A percentile compares a stretch with the other conserved stretches of the same genome.
Conservation (phyloP, 2,329 filamentous ascomycete species). For the Neobulgaria alba region DNA sequence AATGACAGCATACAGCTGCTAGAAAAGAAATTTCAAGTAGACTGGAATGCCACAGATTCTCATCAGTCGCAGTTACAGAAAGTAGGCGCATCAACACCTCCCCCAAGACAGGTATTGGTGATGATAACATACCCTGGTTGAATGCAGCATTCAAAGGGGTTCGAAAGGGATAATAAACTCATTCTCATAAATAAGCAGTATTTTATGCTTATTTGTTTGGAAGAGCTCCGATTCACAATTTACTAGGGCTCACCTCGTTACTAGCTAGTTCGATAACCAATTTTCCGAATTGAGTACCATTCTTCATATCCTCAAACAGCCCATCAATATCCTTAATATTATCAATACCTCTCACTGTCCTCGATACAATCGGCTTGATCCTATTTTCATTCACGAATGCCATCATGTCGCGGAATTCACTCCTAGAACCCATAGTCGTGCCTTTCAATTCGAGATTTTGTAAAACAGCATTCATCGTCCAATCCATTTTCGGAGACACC, state of each 20-base stretch:
- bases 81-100: too few relatives aligned
- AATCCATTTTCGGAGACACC: conserved; percentile 73
- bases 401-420: conserved; percentile 88
- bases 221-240: conserved; percentile 21
- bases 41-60: too few relatives aligned
- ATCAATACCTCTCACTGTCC: conserved; percentile 63
- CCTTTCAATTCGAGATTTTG: conserved; percentile 83
- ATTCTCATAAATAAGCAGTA: too few relatives aligned
- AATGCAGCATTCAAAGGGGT: too few relatives aligned
- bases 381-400: conserved; percentile 66
- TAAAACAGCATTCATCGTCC: conserved; percentile 73
- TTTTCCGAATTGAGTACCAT: conserved; percentile 84
- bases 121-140: too few relatives aligned
- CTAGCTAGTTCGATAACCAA: conserved; percentile 64
- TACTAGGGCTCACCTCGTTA: conserved; percentile 8
- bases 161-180: too few relatives aligned
- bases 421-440: conserved; percentile 82
- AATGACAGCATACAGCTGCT: too few relatives aligned
- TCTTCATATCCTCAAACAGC: conserved; percentile 82
- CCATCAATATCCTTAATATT: conserved; percentile 71
- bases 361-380: conserved; percentile 70
- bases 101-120: too few relatives aligned
- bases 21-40: too few relatives aligned
- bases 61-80: too few relatives aligned
- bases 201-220: too few relatives aligned